Evolutionary conservation across 306 rosid species (phyloP).

Genomic region (Citrullus colocynthis): DNA sequence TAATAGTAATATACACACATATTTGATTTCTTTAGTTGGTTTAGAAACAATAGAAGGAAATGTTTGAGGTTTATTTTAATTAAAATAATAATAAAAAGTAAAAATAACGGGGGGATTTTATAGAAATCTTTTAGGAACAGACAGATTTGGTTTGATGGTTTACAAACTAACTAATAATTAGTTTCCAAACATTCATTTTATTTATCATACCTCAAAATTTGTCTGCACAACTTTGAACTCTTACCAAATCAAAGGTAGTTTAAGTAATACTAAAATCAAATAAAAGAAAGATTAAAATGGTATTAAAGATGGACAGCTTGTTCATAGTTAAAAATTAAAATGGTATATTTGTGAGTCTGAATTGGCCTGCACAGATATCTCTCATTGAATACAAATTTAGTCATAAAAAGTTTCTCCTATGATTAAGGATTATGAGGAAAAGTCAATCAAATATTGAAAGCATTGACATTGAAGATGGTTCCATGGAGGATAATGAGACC

Average conservation of each 20-base stretch:
- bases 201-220: neutral
- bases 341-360: neutral
- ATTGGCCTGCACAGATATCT: neutral
- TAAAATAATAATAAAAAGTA: neutral
- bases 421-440: slow-evolving; percentile 44
- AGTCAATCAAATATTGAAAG: slow-evolving; percentile 35
- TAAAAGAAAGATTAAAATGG: neutral
- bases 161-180: neutral
- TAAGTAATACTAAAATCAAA: neutral
- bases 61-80: neutral
- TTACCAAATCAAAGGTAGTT: neutral
- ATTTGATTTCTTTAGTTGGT: neutral
- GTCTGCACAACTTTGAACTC: neutral
- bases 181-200: neutral
- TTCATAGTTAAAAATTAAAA: neutral
- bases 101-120: neutral
- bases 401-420: neutral
- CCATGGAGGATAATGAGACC: slow-evolving; percentile 26
- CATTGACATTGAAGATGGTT: slow-evolving; percentile 21
- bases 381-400: neutral
- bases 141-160: neutral
- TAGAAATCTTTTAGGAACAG: neutral
- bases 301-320: neutral
- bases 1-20: neutral
- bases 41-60: neutral